phyloP scores from a whole-genome alignment of 2,329 filamentous ascomycete genomes.

The Exophiala mesophila region DNA sequence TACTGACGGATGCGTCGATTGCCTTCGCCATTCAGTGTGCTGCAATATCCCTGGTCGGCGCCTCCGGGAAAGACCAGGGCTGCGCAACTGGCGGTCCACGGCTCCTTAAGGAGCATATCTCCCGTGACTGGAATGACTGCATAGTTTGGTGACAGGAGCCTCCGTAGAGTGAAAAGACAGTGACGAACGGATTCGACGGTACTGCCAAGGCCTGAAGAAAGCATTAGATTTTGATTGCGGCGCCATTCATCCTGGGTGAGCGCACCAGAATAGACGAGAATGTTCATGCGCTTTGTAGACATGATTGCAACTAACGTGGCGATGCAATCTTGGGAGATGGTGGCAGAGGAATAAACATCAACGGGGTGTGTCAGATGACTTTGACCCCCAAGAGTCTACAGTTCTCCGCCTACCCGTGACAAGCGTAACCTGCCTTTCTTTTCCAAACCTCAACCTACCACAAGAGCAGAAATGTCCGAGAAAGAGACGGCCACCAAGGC shows the following conservation, averaged over 20 bases:
- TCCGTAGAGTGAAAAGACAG: conserved; percentile 78
- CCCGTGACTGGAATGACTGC: conserved; percentile 83
- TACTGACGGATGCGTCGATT: conserved; percentile 81
- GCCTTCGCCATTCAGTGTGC: conserved; percentile 77
- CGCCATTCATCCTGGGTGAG: conserved; percentile 27
- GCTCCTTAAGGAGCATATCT: conserved; percentile 77
- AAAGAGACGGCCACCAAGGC: conserved; percentile 44
- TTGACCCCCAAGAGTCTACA: too few relatives aligned
- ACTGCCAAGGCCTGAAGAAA: conserved; percentile 66
- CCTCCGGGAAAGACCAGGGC: conserved; percentile 89
- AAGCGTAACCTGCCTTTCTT: too few relatives aligned
- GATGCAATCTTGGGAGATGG: too few relatives aligned
- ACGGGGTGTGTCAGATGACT: too few relatives aligned
- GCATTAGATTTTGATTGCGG: conserved; percentile 31
- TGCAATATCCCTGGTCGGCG: conserved; percentile 88
- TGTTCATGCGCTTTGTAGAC: conserved; percentile 70
- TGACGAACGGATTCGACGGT: conserved; percentile 86
- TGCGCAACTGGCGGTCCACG: conserved; percentile 82
- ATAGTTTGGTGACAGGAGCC: conserved; percentile 83
- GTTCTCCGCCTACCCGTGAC: too few relatives aligned
- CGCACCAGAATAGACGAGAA: conserved; percentile 85
- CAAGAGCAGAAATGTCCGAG: conserved; percentile 50
- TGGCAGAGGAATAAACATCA: too few relatives aligned
- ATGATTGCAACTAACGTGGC: too few relatives aligned
- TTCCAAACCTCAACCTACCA: neutral